phyloP scores from a whole-genome alignment of 129 eudicot species.

The Escallonia herrerae region DNA sequence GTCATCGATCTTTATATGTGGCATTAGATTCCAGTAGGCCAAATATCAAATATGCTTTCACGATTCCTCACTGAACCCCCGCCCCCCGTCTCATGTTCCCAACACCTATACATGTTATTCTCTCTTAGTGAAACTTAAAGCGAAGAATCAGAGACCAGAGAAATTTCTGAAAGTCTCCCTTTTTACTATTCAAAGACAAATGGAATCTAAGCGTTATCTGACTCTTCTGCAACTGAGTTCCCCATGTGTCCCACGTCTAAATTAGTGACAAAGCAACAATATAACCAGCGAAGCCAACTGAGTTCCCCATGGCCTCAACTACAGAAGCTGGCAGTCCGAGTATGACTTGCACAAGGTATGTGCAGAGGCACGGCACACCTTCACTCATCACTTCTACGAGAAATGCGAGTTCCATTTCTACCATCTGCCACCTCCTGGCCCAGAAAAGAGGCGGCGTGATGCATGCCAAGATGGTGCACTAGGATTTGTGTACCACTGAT shows the following conservation, averaged over 20 bases:
- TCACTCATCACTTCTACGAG: conserved; percentile 55
- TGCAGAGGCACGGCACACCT: conserved; percentile 35
- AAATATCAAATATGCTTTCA: neutral
- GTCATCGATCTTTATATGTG: neutral
- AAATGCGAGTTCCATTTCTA: conserved; percentile 39
- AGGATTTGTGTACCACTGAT: conserved; percentile 58
- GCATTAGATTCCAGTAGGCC: conserved; percentile 10
- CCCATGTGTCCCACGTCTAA: neutral
- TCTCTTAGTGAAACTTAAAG: conserved; percentile 2
- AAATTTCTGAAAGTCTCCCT: neutral
- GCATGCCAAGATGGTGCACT: conserved; percentile 42
- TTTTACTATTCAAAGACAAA: conserved; percentile 1
- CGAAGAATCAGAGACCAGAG: neutral
- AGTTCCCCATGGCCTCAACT: conserved; percentile 52
- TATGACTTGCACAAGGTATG: conserved; percentile 53
- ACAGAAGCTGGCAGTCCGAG: conserved; percentile 47
- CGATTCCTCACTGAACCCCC: conserved; percentile 1
- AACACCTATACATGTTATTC: neutral
- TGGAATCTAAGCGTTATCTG: neutral
- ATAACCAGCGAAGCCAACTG: conserved; percentile 24
- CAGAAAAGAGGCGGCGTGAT: conserved; percentile 40
- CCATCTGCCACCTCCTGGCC: conserved; percentile 37
- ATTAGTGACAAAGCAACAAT: neutral
- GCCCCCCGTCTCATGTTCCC: neutral
- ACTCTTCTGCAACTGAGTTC: neutral